These are phyloP conservation scores for Penicillium paneum DNA, from an alignment of 2,329 filamentous ascomycete species.

Conservation along the genomic window DNA sequence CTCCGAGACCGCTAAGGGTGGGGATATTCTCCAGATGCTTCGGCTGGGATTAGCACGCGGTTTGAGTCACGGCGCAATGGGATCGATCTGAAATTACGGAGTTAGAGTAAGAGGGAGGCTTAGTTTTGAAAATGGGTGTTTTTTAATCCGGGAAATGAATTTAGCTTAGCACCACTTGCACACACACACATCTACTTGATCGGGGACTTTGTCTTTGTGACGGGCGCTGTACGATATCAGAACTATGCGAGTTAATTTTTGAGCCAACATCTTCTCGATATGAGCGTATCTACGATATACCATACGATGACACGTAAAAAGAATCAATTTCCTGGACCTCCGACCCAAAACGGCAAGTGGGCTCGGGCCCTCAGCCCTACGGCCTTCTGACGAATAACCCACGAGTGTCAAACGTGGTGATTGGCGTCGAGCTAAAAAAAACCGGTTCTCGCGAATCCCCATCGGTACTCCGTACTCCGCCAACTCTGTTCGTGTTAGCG, in stretches of 20 bases:
- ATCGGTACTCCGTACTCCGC: not conserved
- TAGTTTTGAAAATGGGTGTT: not conserved
- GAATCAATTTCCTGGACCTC: not conserved
- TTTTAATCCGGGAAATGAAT: not conserved
- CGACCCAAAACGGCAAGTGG: not conserved
- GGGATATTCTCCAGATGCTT: constrained; percentile 69
- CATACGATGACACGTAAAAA: too few species aligned
- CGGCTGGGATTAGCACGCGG: constrained; percentile 72
- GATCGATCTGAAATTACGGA: not conserved
- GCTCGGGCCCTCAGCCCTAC: constrained; percentile 9
- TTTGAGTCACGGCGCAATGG: constrained; percentile 42
- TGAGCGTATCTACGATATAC: too few species aligned
- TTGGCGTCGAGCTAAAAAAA: not conserved
- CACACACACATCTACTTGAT: not conserved
- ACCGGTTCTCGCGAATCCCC: not conserved
- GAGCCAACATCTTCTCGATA: not conserved
- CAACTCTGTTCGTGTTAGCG: constrained; percentile 3
- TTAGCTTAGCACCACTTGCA: not conserved
- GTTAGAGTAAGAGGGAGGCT: not conserved
- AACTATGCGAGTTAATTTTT: not conserved
- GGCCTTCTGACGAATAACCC: not conserved
- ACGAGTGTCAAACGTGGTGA: not conserved
- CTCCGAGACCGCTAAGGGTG: constrained; percentile 56
- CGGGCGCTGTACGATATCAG: constrained; percentile 1
- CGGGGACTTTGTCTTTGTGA: not conserved